Evolutionary conservation across 2,329 filamentous ascomycete species (phyloP).

Genomic region (Endocalyx cinctus): DNA sequence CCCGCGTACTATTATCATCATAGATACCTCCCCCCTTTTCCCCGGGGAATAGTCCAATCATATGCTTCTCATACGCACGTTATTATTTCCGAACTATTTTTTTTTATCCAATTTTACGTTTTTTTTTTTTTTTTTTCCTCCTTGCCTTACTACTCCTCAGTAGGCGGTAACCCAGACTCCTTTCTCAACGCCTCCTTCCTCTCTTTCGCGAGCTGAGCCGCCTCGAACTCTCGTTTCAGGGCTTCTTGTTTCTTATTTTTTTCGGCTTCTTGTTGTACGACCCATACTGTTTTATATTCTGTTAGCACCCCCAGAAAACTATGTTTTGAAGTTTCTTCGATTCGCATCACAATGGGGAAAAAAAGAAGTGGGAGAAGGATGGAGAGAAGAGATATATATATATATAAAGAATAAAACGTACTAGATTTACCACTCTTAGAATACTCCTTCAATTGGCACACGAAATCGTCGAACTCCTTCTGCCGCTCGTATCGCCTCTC

Average conservation of each 20-base stretch:
- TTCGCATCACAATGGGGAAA: neutral
- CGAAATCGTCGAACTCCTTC: conserved; percentile 87
- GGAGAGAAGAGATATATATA: neutral
- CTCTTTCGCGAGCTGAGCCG: conserved; percentile 32
- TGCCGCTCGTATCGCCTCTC: conserved; percentile 71
- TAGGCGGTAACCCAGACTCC: conserved; percentile 23
- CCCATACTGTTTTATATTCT: conserved; percentile 34
- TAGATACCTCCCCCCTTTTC: too few relatives aligned
- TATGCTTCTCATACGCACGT: too few relatives aligned
- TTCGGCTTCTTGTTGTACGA: conserved; percentile 36
- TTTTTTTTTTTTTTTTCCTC: too few relatives aligned
- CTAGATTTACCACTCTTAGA: conserved; percentile 89
- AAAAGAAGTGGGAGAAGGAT: neutral
- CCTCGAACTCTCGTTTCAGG: conserved; percentile 28
- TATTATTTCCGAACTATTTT: too few relatives aligned
- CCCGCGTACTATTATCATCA: too few relatives aligned
- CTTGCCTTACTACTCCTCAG: conserved; percentile 4
- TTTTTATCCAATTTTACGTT: too few relatives aligned
- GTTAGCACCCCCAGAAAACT: too few relatives aligned
- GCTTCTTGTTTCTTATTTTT: conserved; percentile 30
- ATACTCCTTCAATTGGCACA: conserved; percentile 77
- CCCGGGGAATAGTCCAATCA: too few relatives aligned
- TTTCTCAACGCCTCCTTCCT: conserved; percentile 38
- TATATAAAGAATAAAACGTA: too few relatives aligned
- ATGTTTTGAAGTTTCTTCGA: too few relatives aligned